Base-by-base conservation (phyloP, 2,329 filamentous ascomycete species). In the Leptodontidium sp. region DNA sequence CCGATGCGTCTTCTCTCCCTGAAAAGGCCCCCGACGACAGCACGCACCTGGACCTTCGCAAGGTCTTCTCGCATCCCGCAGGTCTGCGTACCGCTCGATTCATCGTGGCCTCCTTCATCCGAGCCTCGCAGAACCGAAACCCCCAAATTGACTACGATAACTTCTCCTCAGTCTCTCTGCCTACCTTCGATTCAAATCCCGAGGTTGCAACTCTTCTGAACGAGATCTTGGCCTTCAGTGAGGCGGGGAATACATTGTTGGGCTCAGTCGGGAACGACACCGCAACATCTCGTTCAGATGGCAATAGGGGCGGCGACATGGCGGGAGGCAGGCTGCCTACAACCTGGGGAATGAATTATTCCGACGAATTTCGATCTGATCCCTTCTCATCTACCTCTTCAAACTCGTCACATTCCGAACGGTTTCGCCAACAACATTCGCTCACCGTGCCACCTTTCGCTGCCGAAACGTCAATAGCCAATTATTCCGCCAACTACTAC, bases 141-240 rank as follows among this genome's bases (percentile, higher is more conserved):
- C 24, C 49, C 9, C 61, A 64, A 15, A n/a, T 38, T 26, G 45
- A 55, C 12, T 12, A 40, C 4, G 63, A 61, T 53, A 62, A 62
- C 12, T 65, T 62, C 43, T 65, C 55, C 15, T 67, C 62, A 2
- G 63, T 55, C 4, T 62, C 67, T 17, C 57, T 47, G 29, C 50
- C 61, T 11, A 29, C 38, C 1, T 65, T 53, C 49, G 64, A 68
- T 52, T 68, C 69, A 4, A 69, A 50, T 47, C 66, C 67, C 5
- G 68, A 70, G 17, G 62, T 71, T 24, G 61, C 61, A 12, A 62
- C n/a, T 49, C 45, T 67, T 21, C 52, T 73, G 35, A 58, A 53
- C n/a, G 64, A 67, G 7, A 66, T 71, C 26, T 61, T 73, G 38
- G 59, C 69, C n/a, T 73, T 72, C 50, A 68, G 65, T 24, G 72